These are phyloP conservation scores for Pichia inconspicua DNA, from an alignment of 1,139 yeast species.

Conservation along the genomic window DNA sequence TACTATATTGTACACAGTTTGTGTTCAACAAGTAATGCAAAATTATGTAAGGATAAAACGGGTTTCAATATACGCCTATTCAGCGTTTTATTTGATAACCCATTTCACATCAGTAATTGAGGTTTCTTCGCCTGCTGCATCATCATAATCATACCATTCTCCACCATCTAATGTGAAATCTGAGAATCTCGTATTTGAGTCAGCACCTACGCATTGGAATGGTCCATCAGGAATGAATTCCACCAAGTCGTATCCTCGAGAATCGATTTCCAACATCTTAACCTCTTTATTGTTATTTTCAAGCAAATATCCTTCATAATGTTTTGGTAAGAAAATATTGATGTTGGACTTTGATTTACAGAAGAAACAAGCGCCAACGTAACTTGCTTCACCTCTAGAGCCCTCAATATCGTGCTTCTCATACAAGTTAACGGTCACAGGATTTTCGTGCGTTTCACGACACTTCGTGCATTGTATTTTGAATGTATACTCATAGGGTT, in stretches of 20 bases:
- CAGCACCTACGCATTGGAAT: slow-evolving; percentile 54
- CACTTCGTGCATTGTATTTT: slow-evolving; percentile 71
- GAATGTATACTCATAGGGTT: slow-evolving; percentile 71
- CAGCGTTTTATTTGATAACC: slow-evolving; percentile 31
- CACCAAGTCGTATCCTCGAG: slow-evolving; percentile 73
- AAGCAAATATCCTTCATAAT: slow-evolving; percentile 24
- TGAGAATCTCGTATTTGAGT: slow-evolving; percentile 33
- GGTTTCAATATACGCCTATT: too few relatives aligned
- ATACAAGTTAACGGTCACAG: slow-evolving; percentile 64
- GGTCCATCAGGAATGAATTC: slow-evolving; percentile 62
- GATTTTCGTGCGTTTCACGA: slow-evolving; percentile 68
- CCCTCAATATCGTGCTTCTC: slow-evolving; percentile 53
- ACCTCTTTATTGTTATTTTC: slow-evolving; percentile 33
- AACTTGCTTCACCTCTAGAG: slow-evolving; percentile 77
- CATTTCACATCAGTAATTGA: slow-evolving; percentile 68
- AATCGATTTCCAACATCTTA: slow-evolving; percentile 61
- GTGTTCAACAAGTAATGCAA: too few relatives aligned
- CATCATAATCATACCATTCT: slow-evolving; percentile 97
- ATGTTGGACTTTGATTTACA: slow-evolving; percentile 33
- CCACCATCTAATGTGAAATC: slow-evolving; percentile 62
- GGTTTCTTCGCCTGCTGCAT: slow-evolving; percentile 71
- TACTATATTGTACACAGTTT: background rate
- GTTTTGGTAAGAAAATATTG: slow-evolving; percentile 19
- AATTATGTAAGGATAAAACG: too few relatives aligned
- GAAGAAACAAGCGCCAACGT: slow-evolving; percentile 66